Evolutionary conservation across 306 rosid genomes (phyloP), one percentile per base, ranked within the genome.

Genomic region (Quercus glauca): DNA sequence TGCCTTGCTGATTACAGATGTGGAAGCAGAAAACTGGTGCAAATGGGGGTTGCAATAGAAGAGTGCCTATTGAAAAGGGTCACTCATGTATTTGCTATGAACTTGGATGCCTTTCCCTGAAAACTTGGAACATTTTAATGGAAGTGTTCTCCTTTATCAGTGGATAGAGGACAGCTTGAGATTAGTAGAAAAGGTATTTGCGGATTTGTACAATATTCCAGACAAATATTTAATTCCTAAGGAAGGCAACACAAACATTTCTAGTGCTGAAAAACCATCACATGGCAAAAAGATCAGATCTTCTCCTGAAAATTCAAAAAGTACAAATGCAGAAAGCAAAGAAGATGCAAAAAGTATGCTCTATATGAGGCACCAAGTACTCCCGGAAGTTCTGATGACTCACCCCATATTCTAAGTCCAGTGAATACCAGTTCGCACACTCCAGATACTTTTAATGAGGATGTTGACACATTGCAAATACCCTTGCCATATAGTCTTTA

Each of bases 151-250:
- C 60, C 84, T 81, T 41, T 91, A 89, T 79, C 96, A 87, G 49
- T 92, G 99, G 99, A 78, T 95, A 61, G 95, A 92, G 74, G 99
- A 92, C 73, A 79, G 97, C 83, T 86, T 94, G 88, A 91, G 88
- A 76, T 80, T 90, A 49, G 97, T 93, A 55, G 92, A 88, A 86
- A 88, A 84, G 79, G 83, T 80, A 18, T 83, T 90, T 17, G 95
- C 88, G 87, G 93, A 90, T 77, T 75, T 81, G 83, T 91, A 87
- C 79, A 49, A 51, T 74, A 73, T 69, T 63, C 69, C 59, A 64
- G 86, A 87, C 5, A 81, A 80, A 67, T 55, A 74, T 60, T 57
- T 57, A 64, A 69, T 56, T 28, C 73, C 85, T 64, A 55, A 75
- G 55, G 69, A 75, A 75, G 57, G 67, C 76, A 53, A 69, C 35